These are phyloP conservation scores for Cryphonectria radicalis DNA, from an alignment of 2,329 filamentous ascomycete genomes.

Conservation along the genomic window DNA sequence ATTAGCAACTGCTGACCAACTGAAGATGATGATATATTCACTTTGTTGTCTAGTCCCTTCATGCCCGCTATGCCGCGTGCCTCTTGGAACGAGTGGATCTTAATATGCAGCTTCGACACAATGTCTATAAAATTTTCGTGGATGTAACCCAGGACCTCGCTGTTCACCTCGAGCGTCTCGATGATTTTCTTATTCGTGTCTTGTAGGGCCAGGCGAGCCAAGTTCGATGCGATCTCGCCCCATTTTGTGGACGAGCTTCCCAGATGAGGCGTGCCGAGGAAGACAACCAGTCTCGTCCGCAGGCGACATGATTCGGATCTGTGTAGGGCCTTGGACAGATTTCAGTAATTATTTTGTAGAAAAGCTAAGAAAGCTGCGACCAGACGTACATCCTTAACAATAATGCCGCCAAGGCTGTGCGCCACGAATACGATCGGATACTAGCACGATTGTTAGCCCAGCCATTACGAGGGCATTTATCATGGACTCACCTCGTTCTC, in stretches of 20 bases:
- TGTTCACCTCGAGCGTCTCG: not conserved
- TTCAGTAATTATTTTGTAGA: not conserved
- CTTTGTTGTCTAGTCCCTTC: not conserved
- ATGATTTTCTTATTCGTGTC: not conserved
- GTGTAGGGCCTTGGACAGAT: not conserved
- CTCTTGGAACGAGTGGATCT: not conserved
- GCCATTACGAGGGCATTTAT: not conserved
- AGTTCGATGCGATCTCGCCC: not conserved
- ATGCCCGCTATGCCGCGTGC: not conserved
- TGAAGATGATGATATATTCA: not conserved
- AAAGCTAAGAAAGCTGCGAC: not conserved
- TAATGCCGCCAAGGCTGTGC: conserved; percentile 3
- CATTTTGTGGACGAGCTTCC: not conserved
- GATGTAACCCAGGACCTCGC: not conserved
- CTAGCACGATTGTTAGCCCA: not conserved
- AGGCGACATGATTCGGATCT: not conserved
- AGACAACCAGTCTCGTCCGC: not conserved
- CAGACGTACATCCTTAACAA: not conserved
- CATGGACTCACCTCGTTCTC: conserved; percentile 35
- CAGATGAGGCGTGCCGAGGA: not conserved
- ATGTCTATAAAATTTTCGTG: not conserved
- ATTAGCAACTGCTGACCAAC: not conserved
- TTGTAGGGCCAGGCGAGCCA: not conserved
- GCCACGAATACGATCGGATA: not conserved
- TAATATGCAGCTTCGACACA: not conserved